These are phyloP conservation scores for Solanum habrochaites DNA, from an alignment of 257 asterid genomes.

Conservation along the genomic window DNA sequence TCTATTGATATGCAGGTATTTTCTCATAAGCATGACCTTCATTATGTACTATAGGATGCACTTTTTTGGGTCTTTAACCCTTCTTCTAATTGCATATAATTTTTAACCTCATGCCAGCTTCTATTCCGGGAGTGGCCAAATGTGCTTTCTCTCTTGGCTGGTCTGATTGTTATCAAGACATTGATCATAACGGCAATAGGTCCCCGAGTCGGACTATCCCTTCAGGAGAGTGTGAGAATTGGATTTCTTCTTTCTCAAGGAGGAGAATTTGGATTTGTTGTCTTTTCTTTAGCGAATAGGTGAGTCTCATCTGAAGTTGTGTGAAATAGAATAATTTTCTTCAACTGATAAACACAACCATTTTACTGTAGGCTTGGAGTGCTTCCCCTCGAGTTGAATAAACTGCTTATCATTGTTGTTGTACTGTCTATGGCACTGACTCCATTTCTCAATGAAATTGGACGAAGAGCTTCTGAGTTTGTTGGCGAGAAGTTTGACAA, in stretches of 20 bases:
- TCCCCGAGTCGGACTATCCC: slow-evolving; percentile 83
- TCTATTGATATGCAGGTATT: slow-evolving; percentile 92
- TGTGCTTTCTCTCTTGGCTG: slow-evolving; percentile 85
- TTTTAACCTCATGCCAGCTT: slow-evolving; percentile 48
- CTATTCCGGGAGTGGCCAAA: slow-evolving; percentile 99
- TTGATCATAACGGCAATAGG: slow-evolving; percentile 85
- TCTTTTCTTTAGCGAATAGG: slow-evolving; percentile 96
- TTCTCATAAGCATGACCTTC: neutral
- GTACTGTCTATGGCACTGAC: slow-evolving; percentile 96
- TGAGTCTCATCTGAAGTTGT: slow-evolving; percentile 8
- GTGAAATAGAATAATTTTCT: slow-evolving; percentile 2
- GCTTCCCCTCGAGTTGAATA: slow-evolving; percentile 95
- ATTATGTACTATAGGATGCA: neutral
- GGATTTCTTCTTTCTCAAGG: slow-evolving; percentile 99
- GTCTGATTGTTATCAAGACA: slow-evolving; percentile 86
- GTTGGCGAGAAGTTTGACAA: slow-evolving; percentile 54
- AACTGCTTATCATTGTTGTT: slow-evolving; percentile 94
- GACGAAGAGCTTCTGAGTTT: slow-evolving; percentile 66
- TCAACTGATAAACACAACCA: neutral
- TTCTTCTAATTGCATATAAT: neutral
- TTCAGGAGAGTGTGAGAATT: slow-evolving; percentile 86
- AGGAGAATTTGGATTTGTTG: slow-evolving; percentile 96
- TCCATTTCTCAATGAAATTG: slow-evolving; percentile 85
- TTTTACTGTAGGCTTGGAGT: slow-evolving; percentile 79
- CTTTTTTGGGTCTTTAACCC: neutral